Conservation (phyloP, 1,284 basidiomycete genomes). For the Cutaneotrichosporon spelunceum region DNA sequence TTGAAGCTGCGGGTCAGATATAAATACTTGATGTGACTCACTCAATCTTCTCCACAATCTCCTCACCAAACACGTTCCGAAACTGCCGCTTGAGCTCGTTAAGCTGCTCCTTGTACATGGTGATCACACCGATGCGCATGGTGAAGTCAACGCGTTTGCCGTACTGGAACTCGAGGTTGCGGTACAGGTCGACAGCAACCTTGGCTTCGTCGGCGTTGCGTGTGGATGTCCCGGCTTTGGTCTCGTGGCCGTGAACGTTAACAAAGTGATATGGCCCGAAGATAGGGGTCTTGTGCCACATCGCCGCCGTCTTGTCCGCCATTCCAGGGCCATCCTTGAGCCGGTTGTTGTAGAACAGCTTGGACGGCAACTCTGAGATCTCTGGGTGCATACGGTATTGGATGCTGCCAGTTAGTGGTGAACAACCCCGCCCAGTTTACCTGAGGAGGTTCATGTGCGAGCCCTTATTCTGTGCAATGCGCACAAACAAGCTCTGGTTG, state of each 20-base stretch:
- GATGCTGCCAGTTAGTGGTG: conserved; percentile 55
- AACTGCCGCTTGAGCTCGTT: conserved; percentile 72
- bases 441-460: conserved; percentile 85
- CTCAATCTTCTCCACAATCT: conserved; percentile 72
- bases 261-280: conserved; percentile 90
- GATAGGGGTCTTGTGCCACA: conserved; percentile 78
- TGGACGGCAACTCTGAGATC: conserved; percentile 86
- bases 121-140: conserved; percentile 81
- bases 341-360: conserved; percentile 78
- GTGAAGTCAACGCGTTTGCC: conserved; percentile 61
- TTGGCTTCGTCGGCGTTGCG: conserved; percentile 75
- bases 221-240: conserved; percentile 64
- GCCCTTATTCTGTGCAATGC: conserved; percentile 74
- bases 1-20: conserved; percentile 61
- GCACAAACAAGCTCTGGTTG: conserved; percentile 88
- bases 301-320: conserved; percentile 73
- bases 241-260: conserved; percentile 61
- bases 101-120: conserved; percentile 94
- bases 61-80: conserved; percentile 65
- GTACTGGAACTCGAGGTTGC: conserved; percentile 68
- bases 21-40: conserved; percentile 28
- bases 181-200: conserved; percentile 75
- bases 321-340: conserved; percentile 87
- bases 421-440: conserved; percentile 51
- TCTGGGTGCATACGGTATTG: conserved; percentile 99